These are phyloP conservation scores for Sporopachydermia quercuum DNA, from an alignment of 805 yeast species.

Conservation along the genomic window DNA sequence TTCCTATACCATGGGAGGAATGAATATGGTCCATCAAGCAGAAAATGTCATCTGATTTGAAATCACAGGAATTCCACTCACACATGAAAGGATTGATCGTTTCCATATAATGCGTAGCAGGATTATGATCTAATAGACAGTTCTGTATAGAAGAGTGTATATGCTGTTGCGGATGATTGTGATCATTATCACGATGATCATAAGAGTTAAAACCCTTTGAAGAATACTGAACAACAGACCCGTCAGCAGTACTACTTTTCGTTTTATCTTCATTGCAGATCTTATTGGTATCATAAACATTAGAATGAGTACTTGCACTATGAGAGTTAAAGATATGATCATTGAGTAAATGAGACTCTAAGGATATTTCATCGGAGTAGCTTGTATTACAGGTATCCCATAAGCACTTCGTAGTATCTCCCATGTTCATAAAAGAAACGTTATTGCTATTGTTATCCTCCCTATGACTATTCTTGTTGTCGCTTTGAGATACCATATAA, in stretches of 20 bases:
- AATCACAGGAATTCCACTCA: slow-evolving; percentile 67
- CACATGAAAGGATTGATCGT: slow-evolving; percentile 26
- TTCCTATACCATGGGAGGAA: slow-evolving; percentile 25
- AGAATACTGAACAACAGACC: neutral
- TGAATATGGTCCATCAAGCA: slow-evolving; percentile 47
- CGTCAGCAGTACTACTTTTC: no score
- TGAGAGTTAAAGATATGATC: slow-evolving; percentile 27
- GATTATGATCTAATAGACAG: no score
- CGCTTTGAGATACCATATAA: neutral
- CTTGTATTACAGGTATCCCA: slow-evolving; percentile 51
- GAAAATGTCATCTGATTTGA: slow-evolving; percentile 34
- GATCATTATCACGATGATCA: slow-evolving; percentile 4
- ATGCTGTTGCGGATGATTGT: slow-evolving; percentile 6
- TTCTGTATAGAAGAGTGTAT: slow-evolving; percentile 2
- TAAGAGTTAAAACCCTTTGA: slow-evolving; percentile 6
- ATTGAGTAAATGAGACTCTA: slow-evolving; percentile 38
- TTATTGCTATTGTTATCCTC: neutral
- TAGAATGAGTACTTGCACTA: no score
- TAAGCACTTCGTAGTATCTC: slow-evolving; percentile 30
- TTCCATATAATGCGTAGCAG: neutral
- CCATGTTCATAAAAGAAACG: no score
- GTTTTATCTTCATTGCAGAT: no score
- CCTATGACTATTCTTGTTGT: neutral
- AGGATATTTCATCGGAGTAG: slow-evolving; percentile 23
- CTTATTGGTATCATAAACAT: no score